Conservation (phyloP, 176 grass and related monocot genomes). For the Bothriochloa decipiens region DNA sequence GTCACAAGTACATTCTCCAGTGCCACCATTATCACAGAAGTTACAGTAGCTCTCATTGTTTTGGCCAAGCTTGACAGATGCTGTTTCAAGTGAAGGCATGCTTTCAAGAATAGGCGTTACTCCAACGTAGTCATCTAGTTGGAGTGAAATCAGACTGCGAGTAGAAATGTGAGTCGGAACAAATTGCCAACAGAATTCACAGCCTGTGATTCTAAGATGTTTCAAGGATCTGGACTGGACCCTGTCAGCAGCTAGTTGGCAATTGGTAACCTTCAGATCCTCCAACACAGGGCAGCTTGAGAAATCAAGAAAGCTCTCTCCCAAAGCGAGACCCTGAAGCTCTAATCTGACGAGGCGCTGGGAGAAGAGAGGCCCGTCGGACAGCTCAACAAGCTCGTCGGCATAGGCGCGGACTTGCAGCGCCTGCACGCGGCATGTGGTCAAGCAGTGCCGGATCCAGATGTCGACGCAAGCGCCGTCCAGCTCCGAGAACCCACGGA, state of each 20-base stretch:
- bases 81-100: constrained; percentile 8
- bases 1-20: background rate
- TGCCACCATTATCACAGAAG: constrained; percentile 10
- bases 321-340: background rate
- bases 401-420: background rate
- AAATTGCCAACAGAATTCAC: background rate
- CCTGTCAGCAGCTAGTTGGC: too few species aligned
- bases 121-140: background rate
- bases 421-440: too few species aligned
- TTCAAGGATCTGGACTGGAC: constrained; percentile 6
- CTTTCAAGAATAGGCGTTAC: constrained; percentile 14
- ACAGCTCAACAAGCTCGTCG: background rate
- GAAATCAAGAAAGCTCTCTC: background rate
- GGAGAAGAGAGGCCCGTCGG: constrained; percentile 7
- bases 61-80: constrained; percentile 10
- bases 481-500: too few species aligned
- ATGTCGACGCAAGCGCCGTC: too few species aligned
- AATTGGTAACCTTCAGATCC: too few species aligned
- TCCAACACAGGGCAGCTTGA: background rate
- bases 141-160: constrained; percentile 18
- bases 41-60: constrained; percentile 3
- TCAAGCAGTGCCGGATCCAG: too few species aligned
- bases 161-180: background rate
- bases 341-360: background rate
- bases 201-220: background rate